Evolutionary conservation across 2,329 filamentous ascomycete species (phyloP).

Genomic region (Paracorniculantispora psalliotae): DNA sequence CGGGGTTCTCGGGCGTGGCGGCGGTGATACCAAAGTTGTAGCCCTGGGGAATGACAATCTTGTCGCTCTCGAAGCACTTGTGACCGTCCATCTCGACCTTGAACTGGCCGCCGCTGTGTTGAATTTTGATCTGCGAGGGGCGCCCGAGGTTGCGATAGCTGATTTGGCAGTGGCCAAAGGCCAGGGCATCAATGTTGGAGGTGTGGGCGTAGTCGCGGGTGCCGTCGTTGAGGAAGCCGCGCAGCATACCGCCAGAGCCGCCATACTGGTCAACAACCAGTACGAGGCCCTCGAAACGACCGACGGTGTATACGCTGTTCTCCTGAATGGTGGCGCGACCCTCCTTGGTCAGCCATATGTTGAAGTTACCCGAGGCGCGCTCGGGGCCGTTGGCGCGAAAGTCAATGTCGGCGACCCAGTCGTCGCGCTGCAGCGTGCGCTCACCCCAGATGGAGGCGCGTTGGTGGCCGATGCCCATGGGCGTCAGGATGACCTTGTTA

Average conservation of each 20-base stretch:
- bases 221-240: slow-evolving; percentile 93
- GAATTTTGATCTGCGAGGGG: slow-evolving; percentile 72
- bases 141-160: slow-evolving; percentile 86
- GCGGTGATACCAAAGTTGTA: slow-evolving; percentile 87
- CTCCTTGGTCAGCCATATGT: slow-evolving; percentile 82
- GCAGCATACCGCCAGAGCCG: slow-evolving; percentile 70
- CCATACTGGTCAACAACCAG: slow-evolving; percentile 82
- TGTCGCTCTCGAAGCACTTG: slow-evolving; percentile 77
- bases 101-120: slow-evolving; percentile 59
- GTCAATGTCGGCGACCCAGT: slow-evolving; percentile 79
- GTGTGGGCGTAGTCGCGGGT: slow-evolving; percentile 72
- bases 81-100: slow-evolving; percentile 75
- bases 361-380: slow-evolving; percentile 79
- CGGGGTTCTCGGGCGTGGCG: slow-evolving; percentile 82
- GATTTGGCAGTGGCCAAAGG: slow-evolving; percentile 91
- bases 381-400: slow-evolving; percentile 86
- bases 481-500: slow-evolving; percentile 88
- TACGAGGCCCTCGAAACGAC: slow-evolving; percentile 83
- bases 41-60: slow-evolving; percentile 70
- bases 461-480: slow-evolving; percentile 78
- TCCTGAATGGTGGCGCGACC: slow-evolving; percentile 61
- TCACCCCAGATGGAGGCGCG: slow-evolving; percentile 81
- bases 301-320: slow-evolving; percentile 77
- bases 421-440: slow-evolving; percentile 51
- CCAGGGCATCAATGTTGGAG: slow-evolving; percentile 72